Evolutionary conservation across 441 rosid species (phyloP).

Genomic region (Euphorbia neoarborescens): DNA sequence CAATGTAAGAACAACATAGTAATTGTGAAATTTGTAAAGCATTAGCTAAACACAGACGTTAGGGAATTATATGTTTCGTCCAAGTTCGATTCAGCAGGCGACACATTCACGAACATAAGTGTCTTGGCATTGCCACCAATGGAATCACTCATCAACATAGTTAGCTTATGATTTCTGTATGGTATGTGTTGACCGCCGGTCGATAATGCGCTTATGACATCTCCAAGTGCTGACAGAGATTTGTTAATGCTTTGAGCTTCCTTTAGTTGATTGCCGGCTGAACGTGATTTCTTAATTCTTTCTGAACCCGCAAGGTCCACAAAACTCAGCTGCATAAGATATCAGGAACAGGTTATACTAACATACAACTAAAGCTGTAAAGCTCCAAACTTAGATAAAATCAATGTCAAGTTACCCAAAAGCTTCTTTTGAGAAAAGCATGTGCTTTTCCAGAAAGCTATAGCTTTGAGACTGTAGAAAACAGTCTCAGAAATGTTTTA

Average conservation of each 20-base stretch:
- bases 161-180: slow-evolving; percentile 85
- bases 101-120: slow-evolving; percentile 87
- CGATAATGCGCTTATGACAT: slow-evolving; percentile 87
- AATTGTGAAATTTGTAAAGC: too few relatives aligned
- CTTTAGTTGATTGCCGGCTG: slow-evolving; percentile 68
- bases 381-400: too few relatives aligned
- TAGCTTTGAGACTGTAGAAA: too few relatives aligned
- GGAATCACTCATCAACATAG: slow-evolving; percentile 96
- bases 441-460: too few relatives aligned
- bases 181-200: slow-evolving; percentile 83
- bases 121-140: slow-evolving; percentile 98
- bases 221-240: slow-evolving; percentile 92
- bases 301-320: slow-evolving; percentile 98
- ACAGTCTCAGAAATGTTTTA: too few relatives aligned
- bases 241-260: slow-evolving; percentile 97
- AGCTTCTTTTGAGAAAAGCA: too few relatives aligned
- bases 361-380: too few relatives aligned
- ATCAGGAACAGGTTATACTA: too few relatives aligned
- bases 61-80: slow-evolving; percentile 90
- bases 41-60: slow-evolving; percentile 34
- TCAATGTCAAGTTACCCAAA: too few relatives aligned
- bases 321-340: slow-evolving; percentile 62
- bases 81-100: slow-evolving; percentile 83
- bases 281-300: slow-evolving; percentile 86
- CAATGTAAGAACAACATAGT: neutral